Base-by-base conservation (phyloP, 2,329 filamentous ascomycete species). In the Aspergillus texensis region DNA sequence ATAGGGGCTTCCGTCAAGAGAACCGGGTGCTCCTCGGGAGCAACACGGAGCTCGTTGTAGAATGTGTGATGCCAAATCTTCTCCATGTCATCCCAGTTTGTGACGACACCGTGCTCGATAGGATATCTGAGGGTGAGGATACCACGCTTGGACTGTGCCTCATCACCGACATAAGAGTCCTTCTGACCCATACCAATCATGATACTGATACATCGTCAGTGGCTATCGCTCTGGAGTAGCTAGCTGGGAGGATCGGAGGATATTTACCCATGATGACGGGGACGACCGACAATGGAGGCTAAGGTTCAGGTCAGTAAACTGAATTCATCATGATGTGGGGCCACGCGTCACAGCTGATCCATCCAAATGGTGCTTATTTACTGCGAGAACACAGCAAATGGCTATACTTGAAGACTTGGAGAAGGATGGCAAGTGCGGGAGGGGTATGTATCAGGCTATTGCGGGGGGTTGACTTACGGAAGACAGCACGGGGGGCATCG, bases 121-220 rank as follows among this genome's bases (percentile, higher is more conserved):
- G 95, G 95, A 86, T 99, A 99, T 88, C 95, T 91, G 82, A 99
- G 89, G 71, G 94, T 98, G 77, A 99, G 90, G 86, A 99, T 98
- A 97, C 95, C 95, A 95, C 95, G 94, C 94, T 99, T 99, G 82
- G 95, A 99, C 88, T 99, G 95, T 86, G 95, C 95, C 89, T 99
- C 95, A 86, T 99, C 95, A 89, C 95, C 95, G 77, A 99, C 95
- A 81, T 99, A 99, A 70, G 95, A 98, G 89, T 99, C 95, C 88
- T 99, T 99, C 87, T 98, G 95, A 78, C 95, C 95, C 95, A 99
- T 99, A 89, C 95, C 95, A 83, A 99, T 98, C 95, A 99, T 99
- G 88, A 99, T 98, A 89, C 94, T 97, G 78, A 69, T 68, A 74
- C 74, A 62, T 71, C 74, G 81, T 80, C 69, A 77, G 72, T 68